A percentile compares a stretch with the other conserved stretches of the same genome.
These are phyloP conservation scores for Sarocladiaceae sp. DNA, from an alignment of 2,329 filamentous ascomycete genomes.

Conservation along the genomic window DNA sequence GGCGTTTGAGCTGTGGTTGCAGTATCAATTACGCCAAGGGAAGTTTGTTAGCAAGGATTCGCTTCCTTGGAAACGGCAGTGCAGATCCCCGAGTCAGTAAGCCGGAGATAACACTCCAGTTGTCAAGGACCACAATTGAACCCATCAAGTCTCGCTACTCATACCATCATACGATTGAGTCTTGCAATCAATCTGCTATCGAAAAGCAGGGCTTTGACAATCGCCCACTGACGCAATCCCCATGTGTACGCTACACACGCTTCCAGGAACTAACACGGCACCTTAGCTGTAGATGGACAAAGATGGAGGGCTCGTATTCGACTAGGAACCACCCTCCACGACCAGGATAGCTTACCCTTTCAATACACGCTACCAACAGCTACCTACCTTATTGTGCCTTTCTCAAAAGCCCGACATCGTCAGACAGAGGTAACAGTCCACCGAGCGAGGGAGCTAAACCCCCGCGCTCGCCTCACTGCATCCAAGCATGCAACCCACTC, in stretches of 20 bases:
- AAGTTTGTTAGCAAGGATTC: background rate
- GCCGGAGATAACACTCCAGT: background rate
- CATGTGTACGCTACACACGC: background rate
- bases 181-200: background rate
- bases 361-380: background rate
- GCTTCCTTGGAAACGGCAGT: background rate
- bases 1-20: background rate
- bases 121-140: background rate
- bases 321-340: background rate
- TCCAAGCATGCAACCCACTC: background rate
- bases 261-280: background rate
- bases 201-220: background rate
- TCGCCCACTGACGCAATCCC: background rate
- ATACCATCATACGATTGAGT: background rate
- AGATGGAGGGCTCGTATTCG: slow-evolving; percentile 8
- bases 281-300: too few species aligned
- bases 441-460: background rate
- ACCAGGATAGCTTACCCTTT: background rate
- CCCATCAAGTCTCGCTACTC: background rate
- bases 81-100: background rate
- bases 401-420: background rate
- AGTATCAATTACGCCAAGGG: background rate
- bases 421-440: slow-evolving; percentile 5
- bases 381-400: background rate
- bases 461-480: background rate